These are phyloP conservation scores for Baeospora myosura DNA, from an alignment of 1,284 basidiomycete genomes.

Conservation along the genomic window DNA sequence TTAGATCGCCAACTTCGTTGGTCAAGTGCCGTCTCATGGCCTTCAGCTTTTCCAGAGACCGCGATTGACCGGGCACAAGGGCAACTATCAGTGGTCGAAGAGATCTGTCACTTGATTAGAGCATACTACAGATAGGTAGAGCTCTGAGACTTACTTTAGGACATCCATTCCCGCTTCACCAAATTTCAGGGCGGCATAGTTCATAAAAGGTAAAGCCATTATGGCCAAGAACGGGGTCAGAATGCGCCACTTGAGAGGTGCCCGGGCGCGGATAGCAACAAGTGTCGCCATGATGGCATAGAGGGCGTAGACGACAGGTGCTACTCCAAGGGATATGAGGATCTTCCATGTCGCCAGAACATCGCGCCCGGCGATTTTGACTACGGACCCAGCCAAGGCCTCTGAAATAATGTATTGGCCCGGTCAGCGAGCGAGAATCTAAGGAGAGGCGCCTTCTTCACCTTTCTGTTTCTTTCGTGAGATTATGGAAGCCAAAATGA, in stretches of 20 bases:
- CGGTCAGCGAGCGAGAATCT: conserved; percentile 6
- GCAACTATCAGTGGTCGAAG: conserved; percentile 88
- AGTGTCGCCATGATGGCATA: conserved; percentile 81
- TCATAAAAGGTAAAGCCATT: conserved; percentile 78
- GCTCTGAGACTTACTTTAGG: conserved; percentile 68
- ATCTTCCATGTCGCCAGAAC: conserved; percentile 99
- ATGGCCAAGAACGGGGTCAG: conserved; percentile 80
- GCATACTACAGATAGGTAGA: conserved; percentile 34
- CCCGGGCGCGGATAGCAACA: conserved; percentile 65
- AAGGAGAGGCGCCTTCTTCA: conserved; percentile 23
- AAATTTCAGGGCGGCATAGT: conserved; percentile 93
- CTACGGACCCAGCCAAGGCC: conserved; percentile 92
- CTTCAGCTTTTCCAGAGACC: conserved; percentile 76
- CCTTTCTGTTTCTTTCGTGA: conserved; percentile 89
- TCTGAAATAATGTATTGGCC: too few species aligned
- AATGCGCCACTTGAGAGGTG: conserved; percentile 58
- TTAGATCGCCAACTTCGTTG: conserved; percentile 83
- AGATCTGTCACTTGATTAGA: conserved; percentile 46
- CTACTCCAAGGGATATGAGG: conserved; percentile 86
- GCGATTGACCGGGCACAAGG: conserved; percentile 86
- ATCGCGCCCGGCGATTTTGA: conserved; percentile 93
- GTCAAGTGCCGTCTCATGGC: conserved; percentile 74
- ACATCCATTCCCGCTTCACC: conserved; percentile 99
- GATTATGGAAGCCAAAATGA: conserved; percentile 86
- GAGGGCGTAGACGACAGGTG: conserved; percentile 80